phyloP scores from a whole-genome alignment of 257 asterid genomes.

The Ocimum tenuiflorum region DNA sequence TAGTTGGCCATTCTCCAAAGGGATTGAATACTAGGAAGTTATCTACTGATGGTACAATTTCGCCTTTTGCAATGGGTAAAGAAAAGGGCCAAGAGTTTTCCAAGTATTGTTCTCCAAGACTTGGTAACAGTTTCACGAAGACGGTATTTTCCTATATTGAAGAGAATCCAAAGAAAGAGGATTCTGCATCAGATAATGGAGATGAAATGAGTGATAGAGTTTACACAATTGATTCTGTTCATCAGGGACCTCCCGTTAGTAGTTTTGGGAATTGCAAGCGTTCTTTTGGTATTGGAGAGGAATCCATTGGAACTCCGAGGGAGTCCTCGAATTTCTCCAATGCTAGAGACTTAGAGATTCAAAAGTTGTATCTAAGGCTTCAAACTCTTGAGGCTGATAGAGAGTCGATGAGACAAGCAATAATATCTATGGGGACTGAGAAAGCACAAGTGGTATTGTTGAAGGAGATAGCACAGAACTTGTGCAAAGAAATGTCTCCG shows the following conservation, averaged over 20 bases:
- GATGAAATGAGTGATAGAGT: constrained; percentile 74
- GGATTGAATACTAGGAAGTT: too few relatives aligned
- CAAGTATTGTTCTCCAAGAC: constrained; percentile 64
- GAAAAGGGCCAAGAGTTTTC: too few relatives aligned
- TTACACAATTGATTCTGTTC: constrained; percentile 78
- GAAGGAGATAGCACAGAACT: constrained; percentile 91
- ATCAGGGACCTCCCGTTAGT: constrained; percentile 41
- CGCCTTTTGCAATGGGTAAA: too few relatives aligned
- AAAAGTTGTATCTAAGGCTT: constrained; percentile 75
- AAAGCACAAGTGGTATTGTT: constrained; percentile 75
- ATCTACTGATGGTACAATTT: too few relatives aligned
- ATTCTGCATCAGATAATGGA: constrained; percentile 46
- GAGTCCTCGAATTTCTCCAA: constrained; percentile 34
- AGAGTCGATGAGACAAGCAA: constrained; percentile 91
- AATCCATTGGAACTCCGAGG: constrained; percentile 41
- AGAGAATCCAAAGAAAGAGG: constrained; percentile 44
- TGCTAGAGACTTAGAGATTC: constrained; percentile 58
- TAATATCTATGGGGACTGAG: constrained; percentile 74
- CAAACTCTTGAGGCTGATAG: constrained; percentile 97
- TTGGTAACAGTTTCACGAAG: constrained; percentile 44
- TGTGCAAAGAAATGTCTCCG: constrained; percentile 65
- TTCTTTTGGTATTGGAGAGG: constrained; percentile 25
- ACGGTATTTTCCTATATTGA: constrained; percentile 39
- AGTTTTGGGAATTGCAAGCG: constrained; percentile 40
- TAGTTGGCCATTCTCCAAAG: constrained; percentile 70